Conservation (phyloP, 2,329 filamentous ascomycete species). For the Botrytis aclada region DNA sequence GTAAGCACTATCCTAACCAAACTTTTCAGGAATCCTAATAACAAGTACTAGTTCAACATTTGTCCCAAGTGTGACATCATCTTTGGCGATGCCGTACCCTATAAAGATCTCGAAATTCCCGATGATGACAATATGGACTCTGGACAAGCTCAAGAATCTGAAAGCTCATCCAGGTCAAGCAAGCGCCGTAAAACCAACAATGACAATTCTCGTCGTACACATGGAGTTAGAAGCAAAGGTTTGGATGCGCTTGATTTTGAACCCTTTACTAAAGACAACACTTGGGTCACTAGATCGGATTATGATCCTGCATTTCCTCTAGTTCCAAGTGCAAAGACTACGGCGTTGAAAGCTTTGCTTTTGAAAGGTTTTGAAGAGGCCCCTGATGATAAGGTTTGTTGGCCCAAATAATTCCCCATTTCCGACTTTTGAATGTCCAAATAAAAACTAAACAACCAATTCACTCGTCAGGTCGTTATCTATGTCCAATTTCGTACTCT, state of each 20-base stretch:
- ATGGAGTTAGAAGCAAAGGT: slow-evolving; percentile 23
- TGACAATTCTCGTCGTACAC: background rate
- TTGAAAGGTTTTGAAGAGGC: slow-evolving; percentile 44
- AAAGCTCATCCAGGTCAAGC: background rate
- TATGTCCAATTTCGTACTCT: slow-evolving; percentile 59
- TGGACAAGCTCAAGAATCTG: background rate
- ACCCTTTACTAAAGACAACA: slow-evolving; percentile 26
- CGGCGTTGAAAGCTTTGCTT: slow-evolving; percentile 38
- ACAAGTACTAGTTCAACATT: slow-evolving; percentile 3
- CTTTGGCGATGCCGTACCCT: slow-evolving; percentile 18
- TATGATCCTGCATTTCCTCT: slow-evolving; percentile 29
- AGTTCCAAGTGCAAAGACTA: slow-evolving; percentile 43
- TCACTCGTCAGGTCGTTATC: slow-evolving; percentile 42
- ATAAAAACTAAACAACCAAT: background rate
- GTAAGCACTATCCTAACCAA: background rate
- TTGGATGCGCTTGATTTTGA: slow-evolving; percentile 31
- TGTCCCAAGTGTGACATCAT: slow-evolving; percentile 30
- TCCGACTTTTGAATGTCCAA: background rate
- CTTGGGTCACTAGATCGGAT: slow-evolving; percentile 32
- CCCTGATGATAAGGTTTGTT: slow-evolving; percentile 45
- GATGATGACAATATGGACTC: slow-evolving; percentile 22
- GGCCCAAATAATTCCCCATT: background rate
- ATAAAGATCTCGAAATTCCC: slow-evolving; percentile 6
- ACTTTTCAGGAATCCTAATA: background rate
- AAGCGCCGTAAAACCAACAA: slow-evolving; percentile 13